These are phyloP conservation scores for Carex cristatella DNA, from an alignment of 176 grass and related monocot species.

Conservation along the genomic window DNA sequence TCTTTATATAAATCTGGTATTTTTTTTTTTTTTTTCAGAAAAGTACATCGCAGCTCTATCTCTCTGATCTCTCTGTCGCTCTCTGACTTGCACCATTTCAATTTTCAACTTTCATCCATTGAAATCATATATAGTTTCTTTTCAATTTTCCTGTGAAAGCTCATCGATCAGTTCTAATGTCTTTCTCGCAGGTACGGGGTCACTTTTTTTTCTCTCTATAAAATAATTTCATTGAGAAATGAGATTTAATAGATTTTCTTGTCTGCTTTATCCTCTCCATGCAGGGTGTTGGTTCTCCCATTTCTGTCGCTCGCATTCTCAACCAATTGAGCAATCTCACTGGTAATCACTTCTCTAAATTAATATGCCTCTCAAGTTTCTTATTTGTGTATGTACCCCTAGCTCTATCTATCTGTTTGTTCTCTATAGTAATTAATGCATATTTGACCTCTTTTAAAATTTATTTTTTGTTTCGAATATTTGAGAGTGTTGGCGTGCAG, in stretches of 20 bases:
- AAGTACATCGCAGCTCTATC: neutral
- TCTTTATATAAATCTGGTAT: neutral
- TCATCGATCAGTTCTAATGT: conserved; percentile 8
- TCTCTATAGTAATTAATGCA: neutral
- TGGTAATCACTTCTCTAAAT: conserved; percentile 10
- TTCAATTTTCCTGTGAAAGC: neutral
- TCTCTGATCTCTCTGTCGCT: neutral
- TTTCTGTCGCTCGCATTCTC: conserved; percentile 23
- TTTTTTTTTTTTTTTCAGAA: no score
- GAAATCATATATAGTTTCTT: neutral
- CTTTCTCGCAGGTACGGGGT: conserved; percentile 39
- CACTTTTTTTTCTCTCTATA: neutral
- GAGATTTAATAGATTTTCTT: neutral
- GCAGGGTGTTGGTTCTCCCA: conserved; percentile 25
- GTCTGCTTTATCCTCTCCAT: neutral
- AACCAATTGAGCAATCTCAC: conserved; percentile 25
- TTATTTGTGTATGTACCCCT: neutral
- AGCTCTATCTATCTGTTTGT: neutral
- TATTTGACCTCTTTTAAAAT: neutral
- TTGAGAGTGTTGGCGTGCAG: neutral
- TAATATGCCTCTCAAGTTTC: neutral
- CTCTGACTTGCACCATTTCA: conserved; percentile 8
- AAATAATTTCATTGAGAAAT: conserved; percentile 9
- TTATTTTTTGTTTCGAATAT: neutral
- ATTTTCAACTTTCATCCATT: neutral